A percentile compares a stretch with the other conserved stretches of the same genome.
phyloP scores from a whole-genome alignment of 495 filamentous ascomycete genomes.

The Penicillium bialowiezense region DNA sequence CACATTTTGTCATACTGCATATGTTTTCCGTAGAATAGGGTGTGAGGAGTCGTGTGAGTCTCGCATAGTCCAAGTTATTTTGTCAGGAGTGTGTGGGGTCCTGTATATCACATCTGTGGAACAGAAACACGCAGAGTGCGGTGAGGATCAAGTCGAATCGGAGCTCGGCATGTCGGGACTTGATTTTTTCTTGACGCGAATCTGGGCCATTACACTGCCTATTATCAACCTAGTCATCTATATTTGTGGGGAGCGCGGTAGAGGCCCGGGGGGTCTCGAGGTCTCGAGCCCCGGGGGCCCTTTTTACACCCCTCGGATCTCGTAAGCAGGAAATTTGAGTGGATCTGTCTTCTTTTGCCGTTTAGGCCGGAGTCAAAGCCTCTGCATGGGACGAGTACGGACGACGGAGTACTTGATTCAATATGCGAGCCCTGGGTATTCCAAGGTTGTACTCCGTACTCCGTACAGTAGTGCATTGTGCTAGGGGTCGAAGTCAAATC shows the following conservation, averaged over 20 bases:
- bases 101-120: conserved; percentile 9
- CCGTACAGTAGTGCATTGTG: neutral
- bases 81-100: neutral
- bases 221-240: neutral
- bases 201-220: conserved; percentile 1
- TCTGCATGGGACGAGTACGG: too few species aligned
- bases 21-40: neutral
- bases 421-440: too few species aligned
- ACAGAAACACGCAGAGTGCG: conserved; percentile 1
- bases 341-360: neutral
- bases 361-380: neutral
- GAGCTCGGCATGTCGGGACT: neutral
- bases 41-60: neutral
- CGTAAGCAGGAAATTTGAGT: neutral
- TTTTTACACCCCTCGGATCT: neutral
- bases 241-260: neutral
- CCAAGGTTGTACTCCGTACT: neutral
- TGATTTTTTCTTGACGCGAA: neutral
- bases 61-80: too few species aligned
- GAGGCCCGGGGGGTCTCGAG: too few species aligned
- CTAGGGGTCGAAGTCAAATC: neutral
- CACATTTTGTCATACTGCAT: neutral
- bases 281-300: conserved; percentile 1
- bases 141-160: neutral
- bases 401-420: too few species aligned